Evolutionary conservation across 164 flowering plant genomes (phyloP).

Genomic region (Protea cynaroides): DNA sequence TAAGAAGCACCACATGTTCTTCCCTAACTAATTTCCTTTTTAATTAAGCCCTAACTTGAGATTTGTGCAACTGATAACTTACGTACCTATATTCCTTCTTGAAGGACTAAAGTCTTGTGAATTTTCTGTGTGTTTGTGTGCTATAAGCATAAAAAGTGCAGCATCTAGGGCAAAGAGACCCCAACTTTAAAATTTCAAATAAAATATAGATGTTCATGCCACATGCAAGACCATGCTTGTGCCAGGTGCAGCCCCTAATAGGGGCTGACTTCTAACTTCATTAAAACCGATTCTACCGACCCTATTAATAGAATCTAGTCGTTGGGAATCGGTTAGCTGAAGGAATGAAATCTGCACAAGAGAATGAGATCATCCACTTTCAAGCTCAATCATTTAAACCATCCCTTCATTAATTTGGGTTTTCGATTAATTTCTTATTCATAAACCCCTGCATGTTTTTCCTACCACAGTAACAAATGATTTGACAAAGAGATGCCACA

Average conservation of each 20-base stretch:
- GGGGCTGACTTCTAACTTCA: conserved; percentile 12
- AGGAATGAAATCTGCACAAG: conserved; percentile 1
- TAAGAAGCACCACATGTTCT: conserved; percentile 25
- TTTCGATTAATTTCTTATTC: too few species aligned
- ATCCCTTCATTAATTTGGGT: conserved; percentile 5
- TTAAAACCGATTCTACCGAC: conserved; percentile 46
- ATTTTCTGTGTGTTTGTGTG: not conserved
- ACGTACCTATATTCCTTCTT: conserved; percentile 2
- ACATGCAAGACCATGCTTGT: conserved; percentile 38
- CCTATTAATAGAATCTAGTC: conserved; percentile 33
- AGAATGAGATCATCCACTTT: conserved; percentile 27
- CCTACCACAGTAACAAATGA: too few species aligned
- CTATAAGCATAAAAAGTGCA: conserved; percentile 19
- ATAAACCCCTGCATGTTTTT: too few species aligned
- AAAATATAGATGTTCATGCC: conserved; percentile 22
- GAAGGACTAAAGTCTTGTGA: conserved; percentile 14
- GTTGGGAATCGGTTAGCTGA: conserved; percentile 28
- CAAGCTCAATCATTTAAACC: conserved; percentile 9
- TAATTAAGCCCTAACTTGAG: conserved; percentile 13
- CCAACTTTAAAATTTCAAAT: not conserved
- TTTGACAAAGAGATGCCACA: too few species aligned
- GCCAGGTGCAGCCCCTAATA: conserved; percentile 52
- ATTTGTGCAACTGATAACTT: conserved; percentile 5
- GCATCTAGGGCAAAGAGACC: conserved; percentile 30
- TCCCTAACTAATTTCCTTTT: conserved; percentile 8